A percentile compares a stretch with the other conserved stretches of the same genome.
phyloP scores from a whole-genome alignment of 2,329 filamentous ascomycete genomes.

The Cytospora schulzeri region DNA sequence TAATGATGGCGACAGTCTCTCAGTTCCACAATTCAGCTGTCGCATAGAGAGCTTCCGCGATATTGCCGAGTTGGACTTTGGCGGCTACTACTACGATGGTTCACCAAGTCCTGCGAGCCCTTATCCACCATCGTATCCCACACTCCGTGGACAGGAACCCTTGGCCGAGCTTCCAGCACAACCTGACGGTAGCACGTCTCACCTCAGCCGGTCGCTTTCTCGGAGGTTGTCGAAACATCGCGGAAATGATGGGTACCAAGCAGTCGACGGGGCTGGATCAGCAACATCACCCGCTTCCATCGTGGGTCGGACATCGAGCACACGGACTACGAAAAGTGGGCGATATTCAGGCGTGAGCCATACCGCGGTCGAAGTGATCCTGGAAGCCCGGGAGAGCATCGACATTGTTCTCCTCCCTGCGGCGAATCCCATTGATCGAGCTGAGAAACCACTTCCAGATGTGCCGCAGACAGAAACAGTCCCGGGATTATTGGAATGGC shows the following conservation, averaged over 20 bases:
- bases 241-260: constrained; percentile 28
- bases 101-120: constrained; percentile 10
- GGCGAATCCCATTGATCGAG: constrained; percentile 43
- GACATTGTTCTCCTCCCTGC: constrained; percentile 45
- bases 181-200: constrained; percentile 21
- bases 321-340: constrained; percentile 33
- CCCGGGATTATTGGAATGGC: constrained; percentile 29
- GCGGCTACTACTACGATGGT: constrained; percentile 63
- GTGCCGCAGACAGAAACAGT: background rate
- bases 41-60: constrained; percentile 38
- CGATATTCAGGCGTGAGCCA: background rate
- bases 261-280: constrained; percentile 11
- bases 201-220: background rate
- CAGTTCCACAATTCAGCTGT: constrained; percentile 11
- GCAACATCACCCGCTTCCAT: background rate
- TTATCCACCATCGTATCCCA: constrained; percentile 10
- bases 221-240: background rate
- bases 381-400: constrained; percentile 34
- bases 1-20: background rate
- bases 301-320: constrained; percentile 42
- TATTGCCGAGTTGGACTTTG: constrained; percentile 36
- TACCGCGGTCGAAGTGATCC: background rate
- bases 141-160: constrained; percentile 41
- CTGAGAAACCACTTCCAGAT: background rate
- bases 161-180: constrained; percentile 44